phyloP scores from a whole-genome alignment of 371 early-diverging fungal genomes.

The Entomophthora muscae region DNA sequence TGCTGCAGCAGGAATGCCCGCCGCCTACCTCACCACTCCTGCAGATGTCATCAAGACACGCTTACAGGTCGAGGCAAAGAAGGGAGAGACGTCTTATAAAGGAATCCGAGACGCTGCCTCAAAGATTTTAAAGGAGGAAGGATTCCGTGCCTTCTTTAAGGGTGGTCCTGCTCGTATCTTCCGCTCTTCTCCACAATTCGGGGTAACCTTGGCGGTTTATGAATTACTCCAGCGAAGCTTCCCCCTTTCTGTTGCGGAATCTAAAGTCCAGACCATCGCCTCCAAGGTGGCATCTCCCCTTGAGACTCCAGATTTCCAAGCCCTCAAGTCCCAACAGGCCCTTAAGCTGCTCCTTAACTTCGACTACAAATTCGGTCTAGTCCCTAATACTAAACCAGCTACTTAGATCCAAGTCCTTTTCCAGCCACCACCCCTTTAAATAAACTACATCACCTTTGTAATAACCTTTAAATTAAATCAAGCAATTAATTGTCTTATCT shows the following conservation, averaged over 20 bases:
- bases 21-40: slow-evolving; percentile 91
- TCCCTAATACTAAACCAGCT: no score
- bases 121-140: slow-evolving; percentile 84
- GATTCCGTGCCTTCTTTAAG: slow-evolving; percentile 88
- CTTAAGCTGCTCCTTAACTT: slow-evolving; percentile 10
- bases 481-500: no score
- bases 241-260: slow-evolving; percentile 35
- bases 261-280: slow-evolving; percentile 14
- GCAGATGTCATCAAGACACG: slow-evolving; percentile 98
- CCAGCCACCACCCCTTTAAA: no score
- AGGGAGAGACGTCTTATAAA: slow-evolving; percentile 71
- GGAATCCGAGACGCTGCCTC: slow-evolving; percentile 74
- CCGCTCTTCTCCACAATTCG: slow-evolving; percentile 89
- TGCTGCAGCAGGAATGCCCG: slow-evolving; percentile 93
- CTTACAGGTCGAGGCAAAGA: slow-evolving; percentile 79
- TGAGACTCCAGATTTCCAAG: background rate
- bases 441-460: no score
- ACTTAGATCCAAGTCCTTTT: no score
- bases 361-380: slow-evolving; percentile 21
- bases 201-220: slow-evolving; percentile 83
- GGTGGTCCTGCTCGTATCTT: slow-evolving; percentile 76
- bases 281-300: background rate
- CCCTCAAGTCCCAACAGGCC: background rate
- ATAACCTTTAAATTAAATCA: no score
- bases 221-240: slow-evolving; percentile 71